These are phyloP conservation scores for Orobanche coerulescens DNA, from an alignment of 257 asterid species.

Conservation along the genomic window DNA sequence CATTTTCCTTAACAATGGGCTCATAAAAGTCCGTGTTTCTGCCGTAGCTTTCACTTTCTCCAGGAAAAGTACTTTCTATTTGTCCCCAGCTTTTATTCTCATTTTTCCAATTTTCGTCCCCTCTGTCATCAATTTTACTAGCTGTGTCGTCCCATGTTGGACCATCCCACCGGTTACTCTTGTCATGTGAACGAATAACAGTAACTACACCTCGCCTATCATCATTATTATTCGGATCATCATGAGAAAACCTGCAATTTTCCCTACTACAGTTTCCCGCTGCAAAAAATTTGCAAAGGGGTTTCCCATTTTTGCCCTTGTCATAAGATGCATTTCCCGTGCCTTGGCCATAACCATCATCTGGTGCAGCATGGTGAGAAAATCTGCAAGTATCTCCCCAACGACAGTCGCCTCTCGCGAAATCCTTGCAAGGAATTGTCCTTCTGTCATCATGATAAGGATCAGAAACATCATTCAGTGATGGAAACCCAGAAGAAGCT, in stretches of 20 bases:
- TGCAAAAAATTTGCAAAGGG: slow-evolving; percentile 56
- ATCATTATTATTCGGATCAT: slow-evolving; percentile 32
- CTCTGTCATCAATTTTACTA: background rate
- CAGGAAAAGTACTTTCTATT: too few species aligned
- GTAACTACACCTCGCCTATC: slow-evolving; percentile 32
- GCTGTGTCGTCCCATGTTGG: slow-evolving; percentile 39
- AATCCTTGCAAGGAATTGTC: slow-evolving; percentile 46
- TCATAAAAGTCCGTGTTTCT: background rate
- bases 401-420: slow-evolving; percentile 45
- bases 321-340: slow-evolving; percentile 35
- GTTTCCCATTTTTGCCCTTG: slow-evolving; percentile 37
- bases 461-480: slow-evolving; percentile 35
- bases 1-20: background rate
- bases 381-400: slow-evolving; percentile 71
- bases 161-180: slow-evolving; percentile 32
- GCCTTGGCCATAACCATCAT: slow-evolving; percentile 34
- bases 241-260: slow-evolving; percentile 65
- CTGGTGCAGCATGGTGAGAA: slow-evolving; percentile 44
- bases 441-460: slow-evolving; percentile 43
- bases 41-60: too few species aligned
- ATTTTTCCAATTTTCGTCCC: too few species aligned
- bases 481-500: slow-evolving; percentile 36
- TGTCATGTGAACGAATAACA: slow-evolving; percentile 29
- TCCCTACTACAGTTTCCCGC: slow-evolving; percentile 61
- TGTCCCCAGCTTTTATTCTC: too few species aligned